Evolutionary conservation across 2,329 filamentous ascomycete genomes (phyloP).

Genomic region (Fusarium redolens): DNA sequence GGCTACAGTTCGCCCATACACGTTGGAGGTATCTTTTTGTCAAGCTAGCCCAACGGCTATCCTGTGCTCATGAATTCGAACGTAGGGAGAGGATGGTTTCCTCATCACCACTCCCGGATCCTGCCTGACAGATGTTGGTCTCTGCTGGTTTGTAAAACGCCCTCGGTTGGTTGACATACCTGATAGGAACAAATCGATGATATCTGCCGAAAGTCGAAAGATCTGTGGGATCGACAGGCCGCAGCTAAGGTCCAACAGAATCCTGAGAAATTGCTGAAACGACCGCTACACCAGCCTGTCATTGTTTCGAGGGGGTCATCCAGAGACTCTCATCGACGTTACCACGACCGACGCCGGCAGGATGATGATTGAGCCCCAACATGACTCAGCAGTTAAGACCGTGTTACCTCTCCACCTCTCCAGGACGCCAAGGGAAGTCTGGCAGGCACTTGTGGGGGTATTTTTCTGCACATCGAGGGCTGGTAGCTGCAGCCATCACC

Average conservation of each 20-base stretch:
- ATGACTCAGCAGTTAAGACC: slow-evolving; percentile 15
- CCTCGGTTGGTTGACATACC: slow-evolving; percentile 32
- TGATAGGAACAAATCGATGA: slow-evolving; percentile 71
- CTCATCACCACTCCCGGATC: slow-evolving; percentile 68
- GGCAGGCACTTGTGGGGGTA: slow-evolving; percentile 2
- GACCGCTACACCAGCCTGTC: slow-evolving; percentile 67
- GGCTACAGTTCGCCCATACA: slow-evolving; percentile 67
- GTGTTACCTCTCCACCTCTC: neutral
- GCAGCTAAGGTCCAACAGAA: slow-evolving; percentile 60
- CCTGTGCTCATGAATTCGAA: slow-evolving; percentile 40
- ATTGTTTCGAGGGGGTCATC: slow-evolving; percentile 53
- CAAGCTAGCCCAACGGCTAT: slow-evolving; percentile 21
- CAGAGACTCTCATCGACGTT: slow-evolving; percentile 41
- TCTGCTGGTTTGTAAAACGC: neutral
- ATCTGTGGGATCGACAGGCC: slow-evolving; percentile 67
- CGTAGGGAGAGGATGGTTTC: slow-evolving; percentile 70
- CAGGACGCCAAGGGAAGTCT: slow-evolving; percentile 10
- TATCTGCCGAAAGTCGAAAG: slow-evolving; percentile 68
- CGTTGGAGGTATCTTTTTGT: slow-evolving; percentile 61
- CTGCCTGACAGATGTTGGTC: slow-evolving; percentile 69
- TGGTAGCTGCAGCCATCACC: slow-evolving; percentile 10
- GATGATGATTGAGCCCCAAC: slow-evolving; percentile 37
- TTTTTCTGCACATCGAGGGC: slow-evolving; percentile 6
- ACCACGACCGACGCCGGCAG: slow-evolving; percentile 45
- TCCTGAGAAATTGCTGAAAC: slow-evolving; percentile 63